Evolutionary conservation across 495 filamentous ascomycete species (phyloP).

Genomic region (Tuber umbilicatum): DNA sequence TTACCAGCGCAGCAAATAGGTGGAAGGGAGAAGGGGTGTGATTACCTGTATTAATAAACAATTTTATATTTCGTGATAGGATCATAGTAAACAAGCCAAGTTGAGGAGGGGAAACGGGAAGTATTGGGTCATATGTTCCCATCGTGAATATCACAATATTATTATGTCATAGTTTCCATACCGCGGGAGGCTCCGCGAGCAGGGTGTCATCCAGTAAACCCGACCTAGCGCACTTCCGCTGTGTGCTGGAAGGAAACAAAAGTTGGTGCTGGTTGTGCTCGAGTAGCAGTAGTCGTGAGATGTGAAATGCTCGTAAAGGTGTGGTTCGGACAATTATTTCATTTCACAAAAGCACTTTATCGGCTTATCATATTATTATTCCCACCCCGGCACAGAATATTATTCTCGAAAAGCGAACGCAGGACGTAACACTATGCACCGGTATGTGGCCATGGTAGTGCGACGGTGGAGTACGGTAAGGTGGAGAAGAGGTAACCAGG

Average conservation of each 20-base stretch:
- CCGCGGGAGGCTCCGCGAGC: background rate
- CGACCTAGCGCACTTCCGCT: background rate
- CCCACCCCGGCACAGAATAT: background rate
- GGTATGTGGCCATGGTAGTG: background rate
- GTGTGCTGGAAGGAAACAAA: background rate
- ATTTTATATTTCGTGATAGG: background rate
- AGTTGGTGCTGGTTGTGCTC: background rate
- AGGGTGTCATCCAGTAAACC: background rate
- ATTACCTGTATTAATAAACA: background rate
- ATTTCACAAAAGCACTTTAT: background rate
- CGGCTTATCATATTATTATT: background rate
- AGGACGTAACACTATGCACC: background rate
- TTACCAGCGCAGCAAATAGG: too few relatives aligned
- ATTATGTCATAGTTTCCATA: background rate
- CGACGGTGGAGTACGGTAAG: background rate
- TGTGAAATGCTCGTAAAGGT: background rate
- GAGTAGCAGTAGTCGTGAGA: background rate
- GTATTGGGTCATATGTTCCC: background rate
- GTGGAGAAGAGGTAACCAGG: background rate
- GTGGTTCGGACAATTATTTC: background rate
- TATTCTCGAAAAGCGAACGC: background rate
- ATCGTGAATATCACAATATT: background rate
- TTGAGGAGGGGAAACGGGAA: background rate
- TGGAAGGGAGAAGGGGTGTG: background rate
- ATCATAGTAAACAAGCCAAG: background rate